phyloP scores from a whole-genome alignment of 2,329 filamentous ascomycete species.

The Conoideocrella luteorostrata region DNA sequence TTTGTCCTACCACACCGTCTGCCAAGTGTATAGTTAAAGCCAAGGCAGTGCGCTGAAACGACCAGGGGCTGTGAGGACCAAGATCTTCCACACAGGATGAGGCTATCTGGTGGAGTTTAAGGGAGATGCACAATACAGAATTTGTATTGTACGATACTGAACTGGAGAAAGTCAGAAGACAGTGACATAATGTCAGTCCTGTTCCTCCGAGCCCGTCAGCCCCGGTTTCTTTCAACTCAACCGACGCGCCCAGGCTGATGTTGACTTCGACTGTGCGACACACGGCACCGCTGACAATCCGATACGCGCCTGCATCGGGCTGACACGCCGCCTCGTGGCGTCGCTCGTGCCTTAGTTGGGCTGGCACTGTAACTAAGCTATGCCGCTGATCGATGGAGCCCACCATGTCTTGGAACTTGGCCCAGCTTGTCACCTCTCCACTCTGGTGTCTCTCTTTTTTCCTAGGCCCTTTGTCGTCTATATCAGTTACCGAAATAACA shows the following conservation, averaged over 20 bases:
- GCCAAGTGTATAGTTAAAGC: not conserved
- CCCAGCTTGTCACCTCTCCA: too few relatives aligned
- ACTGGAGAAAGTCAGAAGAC: too few relatives aligned
- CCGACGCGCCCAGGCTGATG: not conserved
- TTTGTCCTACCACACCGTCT: not conserved
- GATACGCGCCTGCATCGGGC: not conserved
- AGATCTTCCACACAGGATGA: not conserved
- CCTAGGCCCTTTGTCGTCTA: too few relatives aligned
- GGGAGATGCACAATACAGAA: too few relatives aligned
- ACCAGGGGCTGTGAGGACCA: not conserved
- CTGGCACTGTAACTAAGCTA: not conserved
- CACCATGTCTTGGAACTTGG: not conserved
- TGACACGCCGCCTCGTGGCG: constrained; percentile 1
- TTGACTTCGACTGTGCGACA: not conserved
- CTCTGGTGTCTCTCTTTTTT: too few relatives aligned
- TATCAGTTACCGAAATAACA: too few relatives aligned
- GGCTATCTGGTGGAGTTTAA: too few relatives aligned
- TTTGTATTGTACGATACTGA: too few relatives aligned
- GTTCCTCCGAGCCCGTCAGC: too few relatives aligned
- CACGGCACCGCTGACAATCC: not conserved
- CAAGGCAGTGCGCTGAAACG: not conserved
- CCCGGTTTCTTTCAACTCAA: too few relatives aligned
- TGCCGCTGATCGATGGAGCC: not conserved
- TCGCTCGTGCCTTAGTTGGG: constrained; percentile 3
- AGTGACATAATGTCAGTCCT: too few relatives aligned